phyloP scores from a whole-genome alignment of 2,329 filamentous ascomycete species.

The Ophidiomyces ophidiicola region DNA sequence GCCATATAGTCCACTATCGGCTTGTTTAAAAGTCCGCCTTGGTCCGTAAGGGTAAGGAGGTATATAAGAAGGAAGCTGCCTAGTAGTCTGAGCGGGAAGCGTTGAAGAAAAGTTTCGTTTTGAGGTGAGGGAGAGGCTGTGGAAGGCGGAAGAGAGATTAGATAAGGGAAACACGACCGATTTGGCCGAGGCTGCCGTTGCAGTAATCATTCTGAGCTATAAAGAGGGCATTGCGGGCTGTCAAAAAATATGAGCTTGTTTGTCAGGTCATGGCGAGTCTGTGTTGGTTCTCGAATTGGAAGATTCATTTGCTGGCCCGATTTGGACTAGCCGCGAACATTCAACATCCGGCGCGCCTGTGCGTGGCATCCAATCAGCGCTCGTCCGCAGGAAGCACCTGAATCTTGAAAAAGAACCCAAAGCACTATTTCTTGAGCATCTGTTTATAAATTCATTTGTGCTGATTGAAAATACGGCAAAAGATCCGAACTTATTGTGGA shows the following conservation, averaged over 20 bases:
- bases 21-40: constrained; percentile 34
- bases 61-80: constrained; percentile 28
- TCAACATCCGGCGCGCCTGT: no score
- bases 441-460: no score
- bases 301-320: no score
- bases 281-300: neutral
- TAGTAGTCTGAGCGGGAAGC: constrained; percentile 20
- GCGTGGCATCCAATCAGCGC: no score
- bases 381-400: no score
- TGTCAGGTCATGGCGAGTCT: no score
- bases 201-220: constrained; percentile 10
- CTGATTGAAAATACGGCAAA: no score
- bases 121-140: constrained; percentile 28
- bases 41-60: constrained; percentile 39
- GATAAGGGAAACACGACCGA: constrained; percentile 21
- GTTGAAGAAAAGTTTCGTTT: constrained; percentile 32
- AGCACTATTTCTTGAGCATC: neutral
- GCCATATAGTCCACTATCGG: constrained; percentile 38
- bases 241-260: neutral
- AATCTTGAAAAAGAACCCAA: neutral
- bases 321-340: no score
- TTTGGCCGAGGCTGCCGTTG: constrained; percentile 25
- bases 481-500: no score
- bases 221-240: constrained; percentile 8
- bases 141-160: constrained; percentile 29